Base-by-base conservation (phyloP, 345 rosid species). In the Populus nigra region DNA sequence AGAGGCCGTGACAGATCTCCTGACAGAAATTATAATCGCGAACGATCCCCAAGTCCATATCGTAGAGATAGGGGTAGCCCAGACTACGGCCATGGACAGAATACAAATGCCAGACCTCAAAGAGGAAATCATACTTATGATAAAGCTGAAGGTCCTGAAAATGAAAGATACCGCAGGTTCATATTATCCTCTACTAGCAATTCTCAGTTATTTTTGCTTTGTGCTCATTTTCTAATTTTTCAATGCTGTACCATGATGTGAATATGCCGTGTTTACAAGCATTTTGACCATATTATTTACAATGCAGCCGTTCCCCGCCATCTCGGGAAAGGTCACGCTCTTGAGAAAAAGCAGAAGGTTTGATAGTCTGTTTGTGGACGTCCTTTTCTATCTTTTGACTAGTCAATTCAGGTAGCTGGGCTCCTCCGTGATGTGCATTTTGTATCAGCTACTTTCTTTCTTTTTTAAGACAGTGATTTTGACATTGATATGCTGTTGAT, bases 1-100 rank as follows among this genome's bases (percentile, higher is more conserved):
- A 82, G 70, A 67, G 70, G 69, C 22, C 91, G 87, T 79, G 90
- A 86, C 69, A 88, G 95, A 82, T 90, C 94, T 45, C 92, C 89
- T 22, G 94, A 87, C 12, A 67, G 70, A 36, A 33, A 38, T 18
- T 67, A 67, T 20, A 0, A 67, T 36, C 70, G 8, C 16, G 41
- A 22, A 16, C 27, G 47, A 33, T 67, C 70, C 47, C 72, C 29
- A 43, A 69, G 72, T 69, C 72, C 72, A n/a, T 41, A 69, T 39
- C 55, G 17, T 38, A 69, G 72, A 69, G 72, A 69, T n/a, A 69
- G 72, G 53, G 53, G 27, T 10, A 69, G 72, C 33, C 72, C 72
- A 5, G 72, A 69, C 31, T 69, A 41, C 7, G 22, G 72, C 35
- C 82, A 71, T 71, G 49, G 36, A 8, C 33, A 45, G 71, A 74